Evolutionary conservation across 1,139 yeast species (phyloP), one percentile per base, ranked within the genome.

Genomic region (Geotrichum cucujoidarum): DNA sequence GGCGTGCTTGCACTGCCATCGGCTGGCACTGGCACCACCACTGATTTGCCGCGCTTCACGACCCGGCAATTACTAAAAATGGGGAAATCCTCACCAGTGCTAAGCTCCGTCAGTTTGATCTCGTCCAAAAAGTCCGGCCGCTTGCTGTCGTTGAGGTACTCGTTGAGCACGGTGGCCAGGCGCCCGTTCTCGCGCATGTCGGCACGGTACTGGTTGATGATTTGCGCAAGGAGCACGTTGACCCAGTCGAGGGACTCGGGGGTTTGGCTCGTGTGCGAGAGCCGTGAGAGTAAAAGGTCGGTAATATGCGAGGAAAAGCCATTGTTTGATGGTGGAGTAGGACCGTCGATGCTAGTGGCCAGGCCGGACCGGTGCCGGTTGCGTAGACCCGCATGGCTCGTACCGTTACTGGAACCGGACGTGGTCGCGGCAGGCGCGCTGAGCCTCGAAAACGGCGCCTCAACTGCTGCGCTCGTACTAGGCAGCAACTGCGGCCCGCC

Each of bases 221-320:
- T 83, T 62, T 92, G 97, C 0, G 97, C 99, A 20, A 92, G 77
- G 42, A 92, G 71, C 1, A 92, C 97, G 60, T 94, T 92, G 64
- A 92, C 88, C 99, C 99, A 92, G 65, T 92, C 98, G 48, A 92
- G 70, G 0, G 96, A 84, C 69, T 92, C 99, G 0, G 97, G 78
- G 2, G 82, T 73, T 63, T 92, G 98, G 25, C 14, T 32, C 35
- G 16, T 25, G 18, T 39, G 24, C 8, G 22, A 17, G 4, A 39
- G 27, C 24, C 43, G 43, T 7, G 34, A 14, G 13, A 39, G 34
- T 8, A 39, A 35, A 25, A 34, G 18, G 16, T 20, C 36, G 17
- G 31, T 16, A 20, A 37, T 8, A 11, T 10, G 25, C 13, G 25
- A 10, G 13, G 43, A 10, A 7, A 17, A 8, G n/a, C 17, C 17